Evolutionary conservation across 202 grass and related monocot genomes (phyloP).

Genomic region (Alloteropsis angusta): DNA sequence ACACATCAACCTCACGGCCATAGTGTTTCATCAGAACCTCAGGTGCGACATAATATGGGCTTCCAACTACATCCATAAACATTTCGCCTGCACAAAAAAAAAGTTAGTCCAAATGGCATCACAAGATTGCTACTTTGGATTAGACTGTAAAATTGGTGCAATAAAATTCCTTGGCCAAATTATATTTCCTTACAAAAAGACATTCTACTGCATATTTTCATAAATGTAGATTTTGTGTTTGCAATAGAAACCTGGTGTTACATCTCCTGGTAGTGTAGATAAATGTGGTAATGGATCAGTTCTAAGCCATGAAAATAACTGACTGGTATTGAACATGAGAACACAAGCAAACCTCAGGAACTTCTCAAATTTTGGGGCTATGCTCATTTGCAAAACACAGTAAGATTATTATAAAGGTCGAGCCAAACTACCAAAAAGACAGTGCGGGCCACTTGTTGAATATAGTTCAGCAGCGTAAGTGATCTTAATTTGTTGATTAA

Average conservation of each 20-base stretch:
- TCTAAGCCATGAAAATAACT: neutral
- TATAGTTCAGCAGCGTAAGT: neutral
- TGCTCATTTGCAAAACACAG: neutral
- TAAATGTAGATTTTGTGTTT: neutral
- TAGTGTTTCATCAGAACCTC: slow-evolving; percentile 87
- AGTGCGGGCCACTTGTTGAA: neutral
- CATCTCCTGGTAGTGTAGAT: neutral
- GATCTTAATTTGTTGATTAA: neutral
- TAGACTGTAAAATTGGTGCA: neutral
- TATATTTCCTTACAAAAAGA: neutral
- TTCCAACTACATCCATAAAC: slow-evolving; percentile 90
- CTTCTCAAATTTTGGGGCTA: neutral
- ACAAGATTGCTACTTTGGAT: neutral
- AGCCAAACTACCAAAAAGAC: neutral
- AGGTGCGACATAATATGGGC: slow-evolving; percentile 91
- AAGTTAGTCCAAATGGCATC: neutral
- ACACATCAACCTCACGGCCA: slow-evolving; percentile 84
- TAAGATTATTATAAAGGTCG: neutral
- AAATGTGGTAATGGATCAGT: neutral
- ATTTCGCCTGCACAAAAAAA: slow-evolving; percentile 48
- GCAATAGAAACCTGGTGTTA: neutral
- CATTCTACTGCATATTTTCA: neutral
- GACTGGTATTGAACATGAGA: neutral
- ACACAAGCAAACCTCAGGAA: neutral
- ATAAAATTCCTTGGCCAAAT: neutral